Conservation (phyloP, 2,329 filamentous ascomycete genomes). For the Cercospora sp. region DNA sequence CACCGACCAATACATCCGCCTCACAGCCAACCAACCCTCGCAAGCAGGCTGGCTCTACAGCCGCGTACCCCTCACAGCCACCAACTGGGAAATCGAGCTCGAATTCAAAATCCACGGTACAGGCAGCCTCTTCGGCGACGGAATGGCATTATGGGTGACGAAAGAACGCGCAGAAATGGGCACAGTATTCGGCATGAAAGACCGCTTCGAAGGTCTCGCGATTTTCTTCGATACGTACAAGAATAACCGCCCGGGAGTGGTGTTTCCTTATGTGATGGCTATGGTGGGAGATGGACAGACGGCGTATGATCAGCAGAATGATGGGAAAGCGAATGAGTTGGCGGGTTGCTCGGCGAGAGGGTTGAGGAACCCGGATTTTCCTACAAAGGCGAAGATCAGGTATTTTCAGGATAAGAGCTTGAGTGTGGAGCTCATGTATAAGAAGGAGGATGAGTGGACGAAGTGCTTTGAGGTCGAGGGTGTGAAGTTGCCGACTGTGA, state of each 20-base stretch:
- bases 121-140: slow-evolving; percentile 89
- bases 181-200: slow-evolving; percentile 81
- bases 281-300: slow-evolving; percentile 94
- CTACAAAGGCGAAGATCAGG: slow-evolving; percentile 84
- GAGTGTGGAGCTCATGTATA: slow-evolving; percentile 91
- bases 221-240: slow-evolving; percentile 99
- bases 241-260: slow-evolving; percentile 93
- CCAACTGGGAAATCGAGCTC: slow-evolving; percentile 97
- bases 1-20: slow-evolving; percentile 78
- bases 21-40: slow-evolving; percentile 86
- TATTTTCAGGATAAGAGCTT: slow-evolving; percentile 97
- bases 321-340: slow-evolving; percentile 89
- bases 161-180: slow-evolving; percentile 82
- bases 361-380: slow-evolving; percentile 72
- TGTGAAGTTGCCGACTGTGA: slow-evolving; percentile 72
- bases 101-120: slow-evolving; percentile 93
- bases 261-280: slow-evolving; percentile 98
- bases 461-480: slow-evolving; percentile 74
- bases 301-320: slow-evolving; percentile 86
- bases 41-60: slow-evolving; percentile 94
- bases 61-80: slow-evolving; percentile 88
- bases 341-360: slow-evolving; percentile 93
- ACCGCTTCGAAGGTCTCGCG: slow-evolving; percentile 90
- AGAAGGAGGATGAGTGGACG: slow-evolving; percentile 82
- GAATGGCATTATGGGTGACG: slow-evolving; percentile 97